Base-by-base conservation (phyloP, 2,329 filamentous ascomycete species). In the Gaeumannomyces sp. region DNA sequence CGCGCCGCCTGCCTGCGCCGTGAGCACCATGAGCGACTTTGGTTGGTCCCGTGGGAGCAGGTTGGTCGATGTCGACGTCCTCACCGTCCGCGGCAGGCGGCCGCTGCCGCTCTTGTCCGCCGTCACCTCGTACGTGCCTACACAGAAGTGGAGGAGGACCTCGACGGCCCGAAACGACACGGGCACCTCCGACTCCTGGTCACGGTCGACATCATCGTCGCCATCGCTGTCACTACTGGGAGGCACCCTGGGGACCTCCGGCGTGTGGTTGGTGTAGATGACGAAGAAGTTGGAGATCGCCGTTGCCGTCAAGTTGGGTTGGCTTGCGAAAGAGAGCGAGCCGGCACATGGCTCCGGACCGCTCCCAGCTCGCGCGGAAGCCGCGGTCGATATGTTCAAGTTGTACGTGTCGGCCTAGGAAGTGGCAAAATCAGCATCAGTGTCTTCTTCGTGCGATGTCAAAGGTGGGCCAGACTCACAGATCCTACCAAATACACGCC, bases 61-160 rank as follows among this genome's bases (percentile, higher is more conserved):
- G 11, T n/a, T 22, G 38, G 13, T 31, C 27, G 25, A 68, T 27
- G 66, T 68, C 35, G 67, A 56, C 16, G 70, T 64, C 8, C 67
- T 66, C n/a, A 29, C 61, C 19, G 66, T 70, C 11, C 33, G 65
- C 22, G 65, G 61, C 25, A 66, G 28, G 4, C 70, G 68, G n/a
- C 60, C 27, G 16, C 38, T 7, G 38, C 38, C 8, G 16, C 16
- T 45, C 3, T 62, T 57, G 1, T 63, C 66, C 4, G 62, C 61
- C 1, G 60, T 59, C 1, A 66, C 65, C 13, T 66, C 59, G 67
- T 73, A 73, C 4, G 67, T 69, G 64, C 71, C 70, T 62, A 72
- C 69, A 60, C 73, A 73, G 57, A 74, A 70, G 45, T 73, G 70
- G n/a, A 73, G 68, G 14, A 73, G 65, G 19, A 72, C 67, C 65